A percentile compares a stretch with the other conserved stretches of the same genome.
phyloP scores from a whole-genome alignment of 495 filamentous ascomycete species.

The Neurospora sp. region DNA sequence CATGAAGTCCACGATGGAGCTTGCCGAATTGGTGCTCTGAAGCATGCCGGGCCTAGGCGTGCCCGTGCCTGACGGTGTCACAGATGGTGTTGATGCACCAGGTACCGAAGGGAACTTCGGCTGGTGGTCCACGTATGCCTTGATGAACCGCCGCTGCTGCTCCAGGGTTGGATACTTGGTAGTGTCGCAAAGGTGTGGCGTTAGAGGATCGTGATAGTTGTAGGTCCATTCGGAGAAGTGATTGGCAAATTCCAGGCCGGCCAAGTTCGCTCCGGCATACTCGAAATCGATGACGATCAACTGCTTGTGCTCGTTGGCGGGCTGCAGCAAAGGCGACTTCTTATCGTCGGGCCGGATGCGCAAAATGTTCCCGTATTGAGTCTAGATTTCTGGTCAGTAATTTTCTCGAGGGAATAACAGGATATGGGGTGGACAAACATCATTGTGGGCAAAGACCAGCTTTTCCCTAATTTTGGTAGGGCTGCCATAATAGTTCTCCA shows the following conservation, averaged over 20 bases:
- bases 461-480: conserved; percentile 53
- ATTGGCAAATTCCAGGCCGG: conserved; percentile 90
- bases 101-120: conserved; percentile 39
- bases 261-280: conserved; percentile 83
- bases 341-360: conserved; percentile 74
- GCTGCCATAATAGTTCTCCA: conserved; percentile 62
- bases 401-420: not conserved
- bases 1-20: conserved; percentile 52
- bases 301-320: conserved; percentile 86
- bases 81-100: conserved; percentile 42
- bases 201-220: conserved; percentile 71
- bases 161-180: conserved; percentile 62
- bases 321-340: conserved; percentile 74
- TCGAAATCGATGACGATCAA: conserved; percentile 98
- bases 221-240: conserved; percentile 99
- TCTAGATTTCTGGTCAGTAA: conserved; percentile 38
- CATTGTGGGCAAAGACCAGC: conserved; percentile 93
- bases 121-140: conserved; percentile 74
- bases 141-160: conserved; percentile 76
- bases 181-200: conserved; percentile 57
- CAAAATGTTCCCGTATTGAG: conserved; percentile 96
- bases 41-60: conserved; percentile 17
- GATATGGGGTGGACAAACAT: conserved; percentile 48
- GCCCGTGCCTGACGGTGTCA: conserved; percentile 27
- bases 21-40: conserved; percentile 19